Evolutionary conservation across 2,329 filamentous ascomycete species (phyloP), one percentile per base, ranked within the genome.

Genomic region (Colletotrichum tabaci): DNA sequence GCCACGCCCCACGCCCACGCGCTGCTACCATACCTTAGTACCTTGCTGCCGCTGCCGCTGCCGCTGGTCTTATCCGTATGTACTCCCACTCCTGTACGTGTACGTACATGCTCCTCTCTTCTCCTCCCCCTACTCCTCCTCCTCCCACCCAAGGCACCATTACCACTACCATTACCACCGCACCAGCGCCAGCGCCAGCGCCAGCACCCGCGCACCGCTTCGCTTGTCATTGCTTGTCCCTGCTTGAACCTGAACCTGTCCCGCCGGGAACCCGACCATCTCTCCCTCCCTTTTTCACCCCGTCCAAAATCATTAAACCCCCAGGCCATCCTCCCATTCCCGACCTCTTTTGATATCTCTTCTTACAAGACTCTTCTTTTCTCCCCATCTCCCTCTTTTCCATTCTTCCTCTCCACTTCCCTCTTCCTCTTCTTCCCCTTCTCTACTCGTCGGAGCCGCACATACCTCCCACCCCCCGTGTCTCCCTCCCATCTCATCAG

Each of bases 251-350:
- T 57, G 55, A 38, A 23, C 44, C 35, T 62, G 46, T 12, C 47
- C 60, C 21, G 44, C 57, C 30, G 26, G 42, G 57, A 47, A 60
- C 68, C 66, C 57, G 64, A 67, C 64, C 64, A 40, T 63, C 66
- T 49, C 71, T 72, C 73, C 72, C 73, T 78, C 73, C 71, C 73
- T 74, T 75, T 75, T 74, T 74, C 74, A 75, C 75, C 75, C 72
- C 72, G 73, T 79, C 78, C 73, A 77, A 80, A 78, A 79, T 81
- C 77, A 81, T 82, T 82, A 82, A 82, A 81, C 81, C 80, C 80
- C 80, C 77, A 79, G 78, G 75, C 73, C 76, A 77, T 78, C 79
- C 79, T 80, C 79, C 77, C 77, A 77, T 80, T 80, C 81, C 79
- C 77, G 76, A 77, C 75, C 77, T 76, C 80, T 75, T 72, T 79